Evolutionary conservation across 169 alveolate genomes (phyloP).

Genomic region (Plasmodium blacklocki): DNA sequence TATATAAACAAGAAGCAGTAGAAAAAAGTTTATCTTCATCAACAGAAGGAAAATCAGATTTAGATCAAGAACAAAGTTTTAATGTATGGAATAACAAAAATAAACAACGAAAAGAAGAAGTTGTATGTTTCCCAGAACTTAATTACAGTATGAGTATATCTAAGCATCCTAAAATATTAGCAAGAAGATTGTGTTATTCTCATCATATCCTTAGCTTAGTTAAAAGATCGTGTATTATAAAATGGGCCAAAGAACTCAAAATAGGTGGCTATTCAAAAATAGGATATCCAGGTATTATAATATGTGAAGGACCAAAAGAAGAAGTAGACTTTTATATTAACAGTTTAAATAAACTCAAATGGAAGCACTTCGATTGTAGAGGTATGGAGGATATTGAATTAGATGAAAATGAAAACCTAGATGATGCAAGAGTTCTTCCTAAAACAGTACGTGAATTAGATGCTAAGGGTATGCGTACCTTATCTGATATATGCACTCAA

Average conservation of each 20-base stretch:
- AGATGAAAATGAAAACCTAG: slow-evolving; percentile 57
- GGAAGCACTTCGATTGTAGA: slow-evolving; percentile 84
- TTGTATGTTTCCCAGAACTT: slow-evolving; percentile 5
- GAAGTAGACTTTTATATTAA: slow-evolving; percentile 79
- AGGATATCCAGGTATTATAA: slow-evolving; percentile 83
- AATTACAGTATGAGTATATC: slow-evolving; percentile 27
- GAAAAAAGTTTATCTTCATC: slow-evolving; percentile 19
- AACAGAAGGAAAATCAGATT: slow-evolving; percentile 19
- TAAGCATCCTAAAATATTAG: slow-evolving; percentile 24
- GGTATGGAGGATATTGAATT: slow-evolving; percentile 77
- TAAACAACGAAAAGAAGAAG: not conserved
- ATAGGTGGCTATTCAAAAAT: slow-evolving; percentile 84
- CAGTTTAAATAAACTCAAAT: slow-evolving; percentile 81
- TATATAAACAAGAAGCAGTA: not conserved
- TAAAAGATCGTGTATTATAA: slow-evolving; percentile 76
- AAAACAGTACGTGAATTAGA: slow-evolving; percentile 77
- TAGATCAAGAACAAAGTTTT: not conserved
- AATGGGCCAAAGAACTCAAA: slow-evolving; percentile 82
- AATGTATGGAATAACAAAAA: not conserved
- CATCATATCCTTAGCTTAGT: slow-evolving; percentile 80
- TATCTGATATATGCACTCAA: slow-evolving; percentile 79
- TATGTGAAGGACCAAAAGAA: slow-evolving; percentile 82
- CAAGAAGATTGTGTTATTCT: slow-evolving; percentile 78
- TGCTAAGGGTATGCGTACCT: slow-evolving; percentile 78
- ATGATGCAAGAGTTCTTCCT: slow-evolving; percentile 78